Evolutionary conservation across 192 early-diverging fungal species (phyloP).

Genomic region (Dissophora globulifera): DNA sequence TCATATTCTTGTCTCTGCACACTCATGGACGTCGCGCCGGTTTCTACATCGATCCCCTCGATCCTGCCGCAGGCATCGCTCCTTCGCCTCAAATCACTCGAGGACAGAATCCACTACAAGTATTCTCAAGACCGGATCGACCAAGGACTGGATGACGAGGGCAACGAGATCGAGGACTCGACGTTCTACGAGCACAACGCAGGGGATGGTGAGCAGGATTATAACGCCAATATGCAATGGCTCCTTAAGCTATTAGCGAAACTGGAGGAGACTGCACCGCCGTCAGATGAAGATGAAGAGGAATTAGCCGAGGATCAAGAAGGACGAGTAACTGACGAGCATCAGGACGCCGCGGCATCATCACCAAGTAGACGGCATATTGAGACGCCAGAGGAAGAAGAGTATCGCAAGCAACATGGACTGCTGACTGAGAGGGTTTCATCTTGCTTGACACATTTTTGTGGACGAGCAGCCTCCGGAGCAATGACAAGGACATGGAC

Average conservation of each 20-base stretch:
- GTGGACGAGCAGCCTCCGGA: constrained; percentile 46
- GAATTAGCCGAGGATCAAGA: neutral
- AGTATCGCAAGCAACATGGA: constrained; percentile 25
- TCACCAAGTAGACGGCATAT: neutral
- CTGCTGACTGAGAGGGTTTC: constrained; percentile 37
- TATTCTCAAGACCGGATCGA: constrained; percentile 53
- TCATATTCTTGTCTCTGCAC: neutral
- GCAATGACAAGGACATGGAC: constrained; percentile 52
- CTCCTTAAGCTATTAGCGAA: constrained; percentile 30
- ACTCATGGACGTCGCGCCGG: constrained; percentile 10
- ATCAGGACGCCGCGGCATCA: neutral
- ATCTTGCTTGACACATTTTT: constrained; percentile 41
- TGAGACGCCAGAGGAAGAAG: constrained; percentile 24
- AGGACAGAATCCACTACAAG: constrained; percentile 48
- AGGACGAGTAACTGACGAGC: constrained; percentile 2
- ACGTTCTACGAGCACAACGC: neutral
- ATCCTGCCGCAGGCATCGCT: constrained; percentile 26
- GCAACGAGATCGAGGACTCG: constrained; percentile 38
- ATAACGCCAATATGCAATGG: constrained; percentile 33
- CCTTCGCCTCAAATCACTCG: constrained; percentile 22
- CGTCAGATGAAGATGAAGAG: constrained; percentile 30
- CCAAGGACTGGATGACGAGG: constrained; percentile 46
- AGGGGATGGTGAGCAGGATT: constrained; percentile 6
- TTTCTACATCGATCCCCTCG: constrained; percentile 8
- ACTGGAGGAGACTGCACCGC: constrained; percentile 36